A percentile compares a stretch with the other conserved stretches of the same genome.
These are phyloP conservation scores for Oryza officinalis DNA, from an alignment of 176 grass and related monocot genomes.

Conservation along the genomic window DNA sequence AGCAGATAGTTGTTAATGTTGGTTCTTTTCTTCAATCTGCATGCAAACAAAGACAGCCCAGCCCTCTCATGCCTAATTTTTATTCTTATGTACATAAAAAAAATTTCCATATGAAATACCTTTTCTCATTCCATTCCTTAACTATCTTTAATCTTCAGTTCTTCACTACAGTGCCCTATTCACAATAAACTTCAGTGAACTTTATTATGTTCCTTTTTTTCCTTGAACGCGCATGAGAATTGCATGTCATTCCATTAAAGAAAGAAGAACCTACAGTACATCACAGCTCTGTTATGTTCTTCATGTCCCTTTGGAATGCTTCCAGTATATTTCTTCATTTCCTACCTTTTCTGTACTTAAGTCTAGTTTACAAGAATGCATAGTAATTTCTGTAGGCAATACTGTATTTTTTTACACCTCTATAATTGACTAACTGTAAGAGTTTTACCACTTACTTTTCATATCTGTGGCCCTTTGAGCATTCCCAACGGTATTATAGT, in stretches of 20 bases:
- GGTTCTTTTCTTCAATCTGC: slow-evolving; percentile 7
- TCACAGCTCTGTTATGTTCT: not conserved
- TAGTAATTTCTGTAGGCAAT: slow-evolving; percentile 7
- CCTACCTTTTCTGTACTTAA: slow-evolving; percentile 9
- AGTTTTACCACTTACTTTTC: slow-evolving; percentile 12
- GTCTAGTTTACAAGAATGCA: slow-evolving; percentile 20
- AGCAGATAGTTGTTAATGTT: slow-evolving; percentile 3
- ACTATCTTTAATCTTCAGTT: not conserved
- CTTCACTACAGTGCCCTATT: slow-evolving; percentile 13
- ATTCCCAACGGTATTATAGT: not conserved
- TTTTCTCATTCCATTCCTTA: not conserved
- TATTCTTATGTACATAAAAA: slow-evolving; percentile 1
- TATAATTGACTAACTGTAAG: not conserved
- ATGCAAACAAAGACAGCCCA: not conserved
- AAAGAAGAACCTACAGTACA: no score
- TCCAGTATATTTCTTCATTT: not conserved
- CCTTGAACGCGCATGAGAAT: no score
- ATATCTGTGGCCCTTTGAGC: slow-evolving; percentile 25
- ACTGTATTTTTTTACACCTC: not conserved
- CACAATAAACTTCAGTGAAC: slow-evolving; percentile 3
- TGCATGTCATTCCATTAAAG: no score
- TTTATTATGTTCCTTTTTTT: not conserved
- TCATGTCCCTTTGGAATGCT: slow-evolving; percentile 24
- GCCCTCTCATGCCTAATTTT: not conserved
- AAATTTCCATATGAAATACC: not conserved